Evolutionary conservation across 75 land plant species (phyloP).

Genomic region (Gnetum montanum): DNA sequence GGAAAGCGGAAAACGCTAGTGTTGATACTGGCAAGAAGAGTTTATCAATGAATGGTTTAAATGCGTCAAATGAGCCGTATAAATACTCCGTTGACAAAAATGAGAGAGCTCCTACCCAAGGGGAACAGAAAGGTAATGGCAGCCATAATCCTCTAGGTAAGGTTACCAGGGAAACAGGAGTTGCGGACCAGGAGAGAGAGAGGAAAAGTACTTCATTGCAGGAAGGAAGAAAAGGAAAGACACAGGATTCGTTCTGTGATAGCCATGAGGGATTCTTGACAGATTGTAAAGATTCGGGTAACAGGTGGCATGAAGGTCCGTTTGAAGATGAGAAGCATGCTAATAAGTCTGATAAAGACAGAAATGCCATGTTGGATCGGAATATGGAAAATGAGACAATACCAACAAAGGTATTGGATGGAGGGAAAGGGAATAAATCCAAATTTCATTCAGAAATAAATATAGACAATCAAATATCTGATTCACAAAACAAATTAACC

Average conservation of each 20-base stretch:
- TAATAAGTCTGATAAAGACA: conserved; percentile 13
- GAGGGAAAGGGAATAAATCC: conserved; percentile 8
- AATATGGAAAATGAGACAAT: conserved; percentile 12
- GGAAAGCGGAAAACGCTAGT: neutral
- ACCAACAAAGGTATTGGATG: conserved; percentile 9
- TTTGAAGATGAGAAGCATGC: conserved; percentile 15
- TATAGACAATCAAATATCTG: conserved; percentile 8
- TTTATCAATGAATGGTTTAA: too few species aligned
- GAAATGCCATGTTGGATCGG: conserved; percentile 3
- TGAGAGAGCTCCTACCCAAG: too few species aligned
- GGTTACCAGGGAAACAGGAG: neutral
- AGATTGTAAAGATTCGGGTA: neutral
- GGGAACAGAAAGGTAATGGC: conserved; percentile 1
- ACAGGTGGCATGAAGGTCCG: neutral
- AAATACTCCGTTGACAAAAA: too few species aligned
- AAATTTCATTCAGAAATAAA: conserved; percentile 11
- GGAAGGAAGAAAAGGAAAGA: conserved; percentile 10
- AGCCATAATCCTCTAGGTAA: conserved; percentile 1
- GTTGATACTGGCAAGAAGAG: neutral
- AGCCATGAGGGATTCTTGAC: neutral
- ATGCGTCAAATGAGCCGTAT: too few species aligned
- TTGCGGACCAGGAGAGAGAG: conserved; percentile 11
- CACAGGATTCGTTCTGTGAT: conserved; percentile 18
- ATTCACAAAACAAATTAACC: neutral
- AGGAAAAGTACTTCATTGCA: conserved; percentile 8